Evolutionary conservation across 148 eudicot species (phyloP).

Genomic region (Rhododendron molle): DNA sequence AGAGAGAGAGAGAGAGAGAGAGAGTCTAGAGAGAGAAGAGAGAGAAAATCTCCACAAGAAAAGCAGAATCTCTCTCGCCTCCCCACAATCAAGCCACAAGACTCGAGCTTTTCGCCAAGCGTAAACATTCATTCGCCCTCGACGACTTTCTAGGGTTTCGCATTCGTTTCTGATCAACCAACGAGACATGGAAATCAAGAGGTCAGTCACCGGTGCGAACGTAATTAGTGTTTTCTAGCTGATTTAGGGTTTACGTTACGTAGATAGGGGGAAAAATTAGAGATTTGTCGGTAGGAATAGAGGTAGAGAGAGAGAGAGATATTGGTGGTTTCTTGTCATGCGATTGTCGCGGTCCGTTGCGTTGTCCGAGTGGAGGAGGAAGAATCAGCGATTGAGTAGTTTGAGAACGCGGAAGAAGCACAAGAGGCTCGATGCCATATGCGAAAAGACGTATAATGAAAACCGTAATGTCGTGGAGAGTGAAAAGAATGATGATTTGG

Average conservation of each 20-base stretch:
- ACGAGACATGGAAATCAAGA: neutral
- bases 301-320: neutral
- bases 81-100: conserved; percentile 4
- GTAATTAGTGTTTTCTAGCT: neutral
- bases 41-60: conserved; percentile 17
- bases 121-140: neutral
- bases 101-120: conserved; percentile 7
- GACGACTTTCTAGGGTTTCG: conserved; percentile 43
- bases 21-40: conserved; percentile 6
- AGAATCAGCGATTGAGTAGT: conserved; percentile 37
- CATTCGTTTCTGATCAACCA: conserved; percentile 12
- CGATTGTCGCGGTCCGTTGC: conserved; percentile 48
- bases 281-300: neutral
- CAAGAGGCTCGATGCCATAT: conserved; percentile 75
- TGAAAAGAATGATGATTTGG: conserved; percentile 46
- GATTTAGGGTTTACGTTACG: neutral
- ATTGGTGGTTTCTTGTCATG: conserved; percentile 43
- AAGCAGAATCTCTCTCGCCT: conserved; percentile 9
- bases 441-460: conserved; percentile 54
- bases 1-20: neutral
- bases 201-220: conserved; percentile 12
- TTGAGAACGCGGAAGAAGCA: conserved; percentile 63
- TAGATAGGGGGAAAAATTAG: neutral
- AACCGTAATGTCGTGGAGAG: conserved; percentile 31
- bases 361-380: conserved; percentile 35